Evolutionary conservation across 2,329 filamentous ascomycete genomes (phyloP).

Genomic region (Exophiala spinifera): DNA sequence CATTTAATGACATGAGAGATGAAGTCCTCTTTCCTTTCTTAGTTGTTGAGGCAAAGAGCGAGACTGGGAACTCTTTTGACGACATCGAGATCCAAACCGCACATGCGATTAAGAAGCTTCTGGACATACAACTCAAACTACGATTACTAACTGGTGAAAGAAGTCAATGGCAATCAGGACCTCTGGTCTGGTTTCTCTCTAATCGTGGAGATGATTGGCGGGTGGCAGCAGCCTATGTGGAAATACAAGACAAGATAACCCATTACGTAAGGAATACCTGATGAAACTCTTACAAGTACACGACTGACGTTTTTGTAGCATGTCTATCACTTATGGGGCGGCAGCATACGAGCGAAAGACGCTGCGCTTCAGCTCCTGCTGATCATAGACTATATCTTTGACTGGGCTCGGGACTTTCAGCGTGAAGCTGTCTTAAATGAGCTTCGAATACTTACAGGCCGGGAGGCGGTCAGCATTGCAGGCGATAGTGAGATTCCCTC

Average conservation of each 20-base stretch:
- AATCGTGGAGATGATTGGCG: conserved; percentile 5
- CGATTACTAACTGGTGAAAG: background rate
- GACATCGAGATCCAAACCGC: conserved; percentile 5
- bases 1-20: background rate
- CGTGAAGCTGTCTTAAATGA: conserved; percentile 29
- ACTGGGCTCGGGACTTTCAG: conserved; percentile 35
- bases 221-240: conserved; percentile 2
- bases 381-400: conserved; percentile 33
- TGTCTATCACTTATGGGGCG: conserved; percentile 15
- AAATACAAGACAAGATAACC: background rate
- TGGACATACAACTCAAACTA: conserved; percentile 3
- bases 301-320: background rate
- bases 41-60: conserved; percentile 3
- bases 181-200: conserved; percentile 5
- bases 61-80: background rate
- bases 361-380: conserved; percentile 32
- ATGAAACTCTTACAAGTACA: conserved; percentile 33
- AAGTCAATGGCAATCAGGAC: conserved; percentile 1
- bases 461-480: background rate
- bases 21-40: conserved; percentile 4
- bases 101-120: conserved; percentile 1
- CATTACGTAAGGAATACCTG: conserved; percentile 1
- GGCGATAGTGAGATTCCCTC: background rate
- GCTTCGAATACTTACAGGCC: background rate
- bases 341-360: conserved; percentile 26